phyloP scores from a whole-genome alignment of 371 early-diverging fungal genomes.

The Mortierella sp. region DNA sequence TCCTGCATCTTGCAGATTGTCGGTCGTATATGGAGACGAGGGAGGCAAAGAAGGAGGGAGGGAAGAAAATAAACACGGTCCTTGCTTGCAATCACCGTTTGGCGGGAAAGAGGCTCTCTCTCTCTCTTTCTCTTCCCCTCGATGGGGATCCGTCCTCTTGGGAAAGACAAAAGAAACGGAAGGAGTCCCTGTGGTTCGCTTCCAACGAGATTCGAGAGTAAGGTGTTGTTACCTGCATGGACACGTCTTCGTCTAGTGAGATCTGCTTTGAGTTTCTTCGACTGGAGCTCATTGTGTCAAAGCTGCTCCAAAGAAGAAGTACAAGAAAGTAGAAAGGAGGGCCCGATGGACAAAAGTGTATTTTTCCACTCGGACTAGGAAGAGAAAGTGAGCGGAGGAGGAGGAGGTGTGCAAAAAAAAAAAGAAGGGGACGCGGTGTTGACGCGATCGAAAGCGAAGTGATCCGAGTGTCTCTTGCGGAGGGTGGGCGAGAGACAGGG shows the following conservation, averaged over 20 bases:
- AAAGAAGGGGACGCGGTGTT: neutral
- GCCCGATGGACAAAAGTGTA: neutral
- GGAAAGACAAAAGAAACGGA: slow-evolving; percentile 8
- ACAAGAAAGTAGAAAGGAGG: neutral
- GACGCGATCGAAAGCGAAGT: neutral
- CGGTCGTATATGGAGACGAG: neutral
- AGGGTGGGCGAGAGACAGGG: neutral
- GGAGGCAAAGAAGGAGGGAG: neutral
- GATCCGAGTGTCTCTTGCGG: slow-evolving; percentile 1
- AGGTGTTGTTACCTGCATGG: slow-evolving; percentile 40
- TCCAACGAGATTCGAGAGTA: neutral
- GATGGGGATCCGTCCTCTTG: slow-evolving; percentile 5
- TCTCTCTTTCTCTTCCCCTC: neutral
- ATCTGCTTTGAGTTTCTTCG: slow-evolving; percentile 57
- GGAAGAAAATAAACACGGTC: slow-evolving; percentile 12
- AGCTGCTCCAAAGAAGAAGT: neutral
- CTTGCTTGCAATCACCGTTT: slow-evolving; percentile 7
- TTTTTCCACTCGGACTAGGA: neutral
- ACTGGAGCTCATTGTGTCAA: slow-evolving; percentile 38
- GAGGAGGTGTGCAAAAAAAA: neutral
- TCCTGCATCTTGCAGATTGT: neutral
- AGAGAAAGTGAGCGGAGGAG: neutral
- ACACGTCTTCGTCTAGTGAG: slow-evolving; percentile 40
- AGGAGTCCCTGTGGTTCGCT: neutral
- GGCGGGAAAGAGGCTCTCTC: slow-evolving; percentile 17